Conservation (phyloP, 306 rosid genomes). For the Casuarina glauca region DNA sequence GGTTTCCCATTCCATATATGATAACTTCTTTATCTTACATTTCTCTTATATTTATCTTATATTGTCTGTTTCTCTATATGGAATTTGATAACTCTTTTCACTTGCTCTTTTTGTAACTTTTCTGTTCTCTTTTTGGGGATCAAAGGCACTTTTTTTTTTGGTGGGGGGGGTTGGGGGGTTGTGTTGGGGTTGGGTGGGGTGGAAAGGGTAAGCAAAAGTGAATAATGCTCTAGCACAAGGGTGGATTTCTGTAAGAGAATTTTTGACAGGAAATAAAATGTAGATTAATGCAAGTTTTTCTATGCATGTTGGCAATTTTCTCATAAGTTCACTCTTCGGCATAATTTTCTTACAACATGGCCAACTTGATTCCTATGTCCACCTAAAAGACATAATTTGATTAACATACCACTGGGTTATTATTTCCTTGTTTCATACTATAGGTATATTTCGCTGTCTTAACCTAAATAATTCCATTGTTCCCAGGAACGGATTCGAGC, state of each 20-base stretch:
- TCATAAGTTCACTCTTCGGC: background rate
- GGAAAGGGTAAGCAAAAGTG: background rate
- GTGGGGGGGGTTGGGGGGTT: too few relatives aligned
- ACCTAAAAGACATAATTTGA: background rate
- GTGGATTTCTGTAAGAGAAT: background rate
- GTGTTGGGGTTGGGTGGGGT: background rate
- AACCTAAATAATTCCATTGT: constrained; percentile 21
- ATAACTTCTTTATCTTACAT: background rate
- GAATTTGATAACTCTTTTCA: background rate
- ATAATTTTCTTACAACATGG: background rate
- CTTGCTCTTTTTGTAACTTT: constrained; percentile 1
- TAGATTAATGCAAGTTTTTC: background rate
- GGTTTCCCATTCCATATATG: background rate
- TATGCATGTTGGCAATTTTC: background rate
- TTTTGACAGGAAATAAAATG: background rate
- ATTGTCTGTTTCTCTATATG: background rate
- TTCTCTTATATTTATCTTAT: background rate
- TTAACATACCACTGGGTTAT: background rate
- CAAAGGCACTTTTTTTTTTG: too few relatives aligned
- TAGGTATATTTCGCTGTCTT: background rate
- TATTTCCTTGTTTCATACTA: background rate
- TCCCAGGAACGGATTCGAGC: constrained; percentile 70
- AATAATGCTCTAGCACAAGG: background rate
- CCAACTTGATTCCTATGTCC: background rate
- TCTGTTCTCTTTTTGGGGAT: background rate